A percentile compares a stretch with the other conserved stretches of the same genome.
These are phyloP conservation scores for Glarea lozoyensis DNA, from an alignment of 495 filamentous ascomycete genomes.

Conservation along the genomic window DNA sequence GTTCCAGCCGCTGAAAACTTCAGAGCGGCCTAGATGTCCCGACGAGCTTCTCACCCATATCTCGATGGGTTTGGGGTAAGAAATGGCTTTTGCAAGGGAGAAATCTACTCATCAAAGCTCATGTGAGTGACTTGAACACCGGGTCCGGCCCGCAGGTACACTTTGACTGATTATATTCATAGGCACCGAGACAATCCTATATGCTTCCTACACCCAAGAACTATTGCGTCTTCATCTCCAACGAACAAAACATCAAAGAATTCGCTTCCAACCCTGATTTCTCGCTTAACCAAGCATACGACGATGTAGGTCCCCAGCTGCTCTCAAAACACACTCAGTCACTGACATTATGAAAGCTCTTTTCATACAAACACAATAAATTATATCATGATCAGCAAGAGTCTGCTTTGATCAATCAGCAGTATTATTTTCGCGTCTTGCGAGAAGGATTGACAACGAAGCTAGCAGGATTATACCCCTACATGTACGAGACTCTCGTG, in stretches of 20 bases:
- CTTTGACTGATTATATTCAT: not conserved
- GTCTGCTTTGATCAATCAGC: not conserved
- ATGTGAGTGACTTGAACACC: not conserved
- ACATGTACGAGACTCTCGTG: not conserved
- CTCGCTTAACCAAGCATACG: not conserved
- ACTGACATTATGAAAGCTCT: not conserved
- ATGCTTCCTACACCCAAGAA: not conserved
- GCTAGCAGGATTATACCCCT: not conserved
- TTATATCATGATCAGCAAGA: not conserved
- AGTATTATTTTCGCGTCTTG: slow-evolving; percentile 1
- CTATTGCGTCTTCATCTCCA: slow-evolving; percentile 1
- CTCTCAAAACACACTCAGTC: not conserved
- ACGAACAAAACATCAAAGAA: slow-evolving; percentile 1
- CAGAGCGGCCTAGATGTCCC: not conserved
- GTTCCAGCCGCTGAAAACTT: not conserved
- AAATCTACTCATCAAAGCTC: not conserved
- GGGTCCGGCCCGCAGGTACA: not conserved
- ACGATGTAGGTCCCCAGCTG: not conserved
- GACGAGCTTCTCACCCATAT: not conserved
- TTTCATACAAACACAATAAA: not conserved
- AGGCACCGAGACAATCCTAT: not conserved
- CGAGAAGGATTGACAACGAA: slow-evolving; percentile 2
- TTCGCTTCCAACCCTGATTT: not conserved
- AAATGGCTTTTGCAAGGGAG: not conserved
- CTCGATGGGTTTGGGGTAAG: not conserved